phyloP scores from a whole-genome alignment of 108 stramenopile species.

The Seminavis robusta region DNA sequence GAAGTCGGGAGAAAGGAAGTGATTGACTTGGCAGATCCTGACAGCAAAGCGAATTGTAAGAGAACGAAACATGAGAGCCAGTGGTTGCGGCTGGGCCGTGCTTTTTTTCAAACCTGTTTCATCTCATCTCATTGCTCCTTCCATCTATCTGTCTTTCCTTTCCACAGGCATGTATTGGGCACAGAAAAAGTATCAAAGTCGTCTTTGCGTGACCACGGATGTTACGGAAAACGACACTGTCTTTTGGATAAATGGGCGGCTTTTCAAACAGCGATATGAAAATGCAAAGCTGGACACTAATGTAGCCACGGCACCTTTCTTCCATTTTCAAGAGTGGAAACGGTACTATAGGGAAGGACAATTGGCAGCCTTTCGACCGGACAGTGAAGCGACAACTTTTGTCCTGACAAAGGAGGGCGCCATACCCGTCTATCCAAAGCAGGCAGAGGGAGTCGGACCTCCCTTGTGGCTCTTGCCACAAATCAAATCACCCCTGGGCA shows the following conservation, averaged over 20 bases:
- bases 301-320: constrained; percentile 71
- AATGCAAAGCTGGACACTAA: constrained; percentile 44
- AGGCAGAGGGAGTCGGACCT: neutral
- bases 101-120: too few species aligned
- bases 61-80: too few species aligned
- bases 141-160: too few species aligned
- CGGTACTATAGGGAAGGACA: constrained; percentile 66
- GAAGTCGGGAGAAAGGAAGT: constrained; percentile 42
- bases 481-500: constrained; percentile 47
- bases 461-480: constrained; percentile 6
- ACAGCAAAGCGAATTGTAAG: too few species aligned
- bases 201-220: constrained; percentile 52
- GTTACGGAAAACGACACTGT: constrained; percentile 59
- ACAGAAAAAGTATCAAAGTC: constrained; percentile 67
- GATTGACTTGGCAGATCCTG: constrained; percentile 33
- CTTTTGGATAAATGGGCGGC: constrained; percentile 62
- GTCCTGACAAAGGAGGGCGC: constrained; percentile 71
- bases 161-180: constrained; percentile 96
- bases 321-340: constrained; percentile 94
- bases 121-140: too few species aligned
- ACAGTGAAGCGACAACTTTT: constrained; percentile 14
- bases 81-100: too few species aligned
- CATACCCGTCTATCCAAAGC: constrained; percentile 36
- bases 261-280: constrained; percentile 72
- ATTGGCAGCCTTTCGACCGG: constrained; percentile 38